Conservation (phyloP, 2,329 filamentous ascomycete species). For the Ophiostoma angusticollis region DNA sequence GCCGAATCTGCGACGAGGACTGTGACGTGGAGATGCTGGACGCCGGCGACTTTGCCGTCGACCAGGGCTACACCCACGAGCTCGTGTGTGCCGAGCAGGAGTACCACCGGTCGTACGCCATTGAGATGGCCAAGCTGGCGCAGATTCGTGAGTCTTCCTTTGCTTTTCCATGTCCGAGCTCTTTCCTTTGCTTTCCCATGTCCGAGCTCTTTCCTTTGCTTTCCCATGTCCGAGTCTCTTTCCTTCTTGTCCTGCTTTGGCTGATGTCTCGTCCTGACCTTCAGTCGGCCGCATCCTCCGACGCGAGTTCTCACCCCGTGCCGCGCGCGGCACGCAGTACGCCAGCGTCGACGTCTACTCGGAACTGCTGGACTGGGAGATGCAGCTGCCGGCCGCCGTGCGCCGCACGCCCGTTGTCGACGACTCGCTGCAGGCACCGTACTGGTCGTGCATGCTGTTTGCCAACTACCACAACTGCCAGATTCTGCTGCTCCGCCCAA, state of each 20-base stretch:
- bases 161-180: too few relatives aligned
- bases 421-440: not conserved
- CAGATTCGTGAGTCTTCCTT: too few relatives aligned
- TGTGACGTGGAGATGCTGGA: conserved; percentile 3
- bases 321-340: not conserved
- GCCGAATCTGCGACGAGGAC: conserved; percentile 3
- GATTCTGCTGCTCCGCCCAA: not conserved
- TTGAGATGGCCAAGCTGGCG: conserved; percentile 1
- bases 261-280: too few relatives aligned
- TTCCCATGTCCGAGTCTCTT: too few relatives aligned
- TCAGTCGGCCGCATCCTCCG: not conserved
- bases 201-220: too few relatives aligned
- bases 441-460: conserved; percentile 4
- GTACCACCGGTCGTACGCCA: not conserved
- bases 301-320: not conserved
- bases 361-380: conserved; percentile 1
- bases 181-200: too few relatives aligned
- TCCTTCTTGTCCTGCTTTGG: too few relatives aligned
- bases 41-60: not conserved
- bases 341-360: not conserved
- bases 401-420: not conserved
- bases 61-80: not conserved
- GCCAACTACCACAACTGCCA: conserved; percentile 2
- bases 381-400: not conserved
- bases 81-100: not conserved